These are phyloP conservation scores for Fimicolochytrium jonesii DNA, from an alignment of 192 early-diverging fungal species.

Conservation along the genomic window DNA sequence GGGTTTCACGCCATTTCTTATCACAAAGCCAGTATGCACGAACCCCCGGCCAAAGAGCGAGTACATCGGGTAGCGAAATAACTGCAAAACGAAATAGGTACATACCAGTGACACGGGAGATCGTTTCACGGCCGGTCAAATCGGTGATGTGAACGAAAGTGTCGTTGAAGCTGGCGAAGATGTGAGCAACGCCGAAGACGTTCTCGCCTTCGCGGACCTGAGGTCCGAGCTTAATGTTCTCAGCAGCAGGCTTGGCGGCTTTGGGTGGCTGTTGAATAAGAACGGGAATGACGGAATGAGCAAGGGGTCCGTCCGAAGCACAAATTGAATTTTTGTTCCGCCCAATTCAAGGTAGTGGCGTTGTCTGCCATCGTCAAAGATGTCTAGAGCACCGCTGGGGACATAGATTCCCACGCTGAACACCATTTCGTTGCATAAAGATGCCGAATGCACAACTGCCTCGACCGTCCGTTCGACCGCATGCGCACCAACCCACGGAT, in stretches of 20 bases:
- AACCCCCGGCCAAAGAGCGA: no score
- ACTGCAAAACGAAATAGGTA: no score
- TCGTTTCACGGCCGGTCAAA: constrained; percentile 99
- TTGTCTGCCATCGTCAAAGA: no score
- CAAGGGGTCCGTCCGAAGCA: background rate
- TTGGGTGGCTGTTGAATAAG: constrained; percentile 39
- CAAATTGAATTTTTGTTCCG: background rate
- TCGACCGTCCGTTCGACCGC: no score
- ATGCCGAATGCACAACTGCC: no score
- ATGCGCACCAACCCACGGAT: no score
- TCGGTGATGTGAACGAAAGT: constrained; percentile 99
- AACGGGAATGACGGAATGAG: background rate
- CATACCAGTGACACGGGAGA: constrained; percentile 95
- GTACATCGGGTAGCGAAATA: background rate
- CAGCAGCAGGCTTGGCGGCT: constrained; percentile 73
- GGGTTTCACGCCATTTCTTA: no score
- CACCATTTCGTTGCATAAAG: no score
- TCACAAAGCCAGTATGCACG: no score
- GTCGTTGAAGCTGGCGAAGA: constrained; percentile 99
- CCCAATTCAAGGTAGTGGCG: background rate
- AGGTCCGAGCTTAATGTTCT: constrained; percentile 93
- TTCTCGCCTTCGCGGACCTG: constrained; percentile 96
- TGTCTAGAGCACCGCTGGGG: no score
- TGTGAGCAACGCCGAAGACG: constrained; percentile 99
- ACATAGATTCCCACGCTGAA: no score